These are phyloP conservation scores for Gillenia trifoliata DNA, from an alignment of 306 rosid genomes.

Conservation along the genomic window DNA sequence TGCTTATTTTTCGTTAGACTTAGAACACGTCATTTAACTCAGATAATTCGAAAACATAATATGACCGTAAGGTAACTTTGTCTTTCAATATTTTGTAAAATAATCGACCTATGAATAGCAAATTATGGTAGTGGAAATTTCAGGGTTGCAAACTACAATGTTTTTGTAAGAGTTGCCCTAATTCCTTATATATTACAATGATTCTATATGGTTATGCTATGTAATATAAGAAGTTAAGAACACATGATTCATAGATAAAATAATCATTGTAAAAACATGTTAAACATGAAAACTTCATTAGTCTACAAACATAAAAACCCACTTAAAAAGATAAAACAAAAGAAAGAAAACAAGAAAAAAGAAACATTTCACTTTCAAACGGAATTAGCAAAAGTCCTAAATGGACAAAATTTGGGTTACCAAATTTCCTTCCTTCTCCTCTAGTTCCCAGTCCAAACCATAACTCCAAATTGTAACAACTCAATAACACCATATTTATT, in stretches of 20 bases:
- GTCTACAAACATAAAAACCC: too few species aligned
- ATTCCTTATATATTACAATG: not conserved
- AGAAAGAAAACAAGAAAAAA: not conserved
- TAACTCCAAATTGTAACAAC: constrained; percentile 4
- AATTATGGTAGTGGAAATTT: not conserved
- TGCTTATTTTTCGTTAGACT: too few species aligned
- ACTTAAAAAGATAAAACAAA: not conserved
- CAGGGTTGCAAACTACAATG: not conserved
- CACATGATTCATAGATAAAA: too few species aligned
- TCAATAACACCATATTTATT: not conserved
- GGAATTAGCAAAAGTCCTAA: too few species aligned
- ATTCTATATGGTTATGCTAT: too few species aligned
- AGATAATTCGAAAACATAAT: not conserved
- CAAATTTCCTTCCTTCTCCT: not conserved
- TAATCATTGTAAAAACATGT: too few species aligned
- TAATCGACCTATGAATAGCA: not conserved
- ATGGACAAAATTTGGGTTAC: not conserved
- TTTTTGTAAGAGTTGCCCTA: not conserved
- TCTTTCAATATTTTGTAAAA: not conserved
- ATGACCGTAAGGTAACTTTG: not conserved
- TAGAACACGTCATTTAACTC: too few species aligned
- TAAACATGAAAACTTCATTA: too few species aligned
- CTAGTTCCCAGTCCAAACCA: not conserved
- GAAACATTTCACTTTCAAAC: not conserved
- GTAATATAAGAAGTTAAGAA: too few species aligned